Base-by-base conservation (phyloP, 2,329 filamentous ascomycete genomes). In the Sporothrix pseudoabietina region DNA sequence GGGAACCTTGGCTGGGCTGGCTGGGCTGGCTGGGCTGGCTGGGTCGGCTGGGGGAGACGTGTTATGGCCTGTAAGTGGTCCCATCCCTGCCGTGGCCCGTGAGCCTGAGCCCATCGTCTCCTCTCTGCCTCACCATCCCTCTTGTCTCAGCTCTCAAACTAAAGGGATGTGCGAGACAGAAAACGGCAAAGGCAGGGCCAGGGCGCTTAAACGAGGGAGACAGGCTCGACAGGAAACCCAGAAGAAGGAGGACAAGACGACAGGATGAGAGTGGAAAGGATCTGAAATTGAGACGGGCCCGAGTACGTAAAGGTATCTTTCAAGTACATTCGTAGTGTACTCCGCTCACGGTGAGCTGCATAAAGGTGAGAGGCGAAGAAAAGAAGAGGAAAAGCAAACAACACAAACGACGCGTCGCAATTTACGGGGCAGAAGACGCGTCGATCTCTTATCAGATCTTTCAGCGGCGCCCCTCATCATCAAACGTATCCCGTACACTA, bases 401-500 rank as follows among this genome's bases (percentile, higher is more conserved):
- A 49, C 12, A 52, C 32, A 39, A 16, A 35, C 39, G 30, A 71
- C 72, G 72, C 57, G 68, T 73, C 72, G 14, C 22, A 61, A 19
- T 35, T 35, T 22, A 49, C 39, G 52, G 47, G 66, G 39, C 35
- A 19, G 19, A 49, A 49, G 44, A 52, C 63, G 39, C 47, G 70
- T 22, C n/a, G 55, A 73, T 41, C 26, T 73, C 73, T 73, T 69
- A 74, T 74, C 73, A 73, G 65, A 74, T 74, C 73, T 66, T 44
- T 32, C 57, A 5, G 47, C 4, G 9, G 57, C 57, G 19, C 59
- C 4, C 14, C 44, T 2, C 19, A 19, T 66, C 57, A 12, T 26
- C 41, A n/a, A 39, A 54, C 47, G 16, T 5, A 30, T 12, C 26
- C 26, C 26, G 26, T 26, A 26, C 26, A 26, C 26, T 26, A 26